Base-by-base conservation (phyloP, 495 filamentous ascomycete genomes). In the Podospora comata region DNA sequence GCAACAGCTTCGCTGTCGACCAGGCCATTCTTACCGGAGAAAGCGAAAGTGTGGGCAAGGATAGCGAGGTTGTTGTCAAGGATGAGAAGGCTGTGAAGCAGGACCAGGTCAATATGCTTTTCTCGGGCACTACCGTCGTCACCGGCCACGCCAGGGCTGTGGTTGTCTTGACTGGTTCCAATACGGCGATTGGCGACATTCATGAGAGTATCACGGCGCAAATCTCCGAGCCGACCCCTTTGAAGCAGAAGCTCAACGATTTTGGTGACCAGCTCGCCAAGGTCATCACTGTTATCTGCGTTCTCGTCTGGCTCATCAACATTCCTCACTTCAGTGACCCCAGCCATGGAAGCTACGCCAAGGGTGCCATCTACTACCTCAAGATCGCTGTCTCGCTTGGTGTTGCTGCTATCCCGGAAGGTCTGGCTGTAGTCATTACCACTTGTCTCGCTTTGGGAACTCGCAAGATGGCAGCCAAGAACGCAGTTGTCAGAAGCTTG, bases 351-450 rank as follows among this genome's bases (percentile, higher is more conserved):
- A 90, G 90, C 74, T 98, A 93, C 93, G 89, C 93, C 62, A 98
- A 97, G 83, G 96, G 96, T 67, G 96, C 96, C 63, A 98, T 99
- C 72, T 99, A 99, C 84, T 99, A 99, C 79, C 86, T 99, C 70
- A 99, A 99, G 86, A 99, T 99, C 78, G 96, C 96, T 34, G 96
- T 99, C 61, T 99, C 96, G 34, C 90, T 99, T 34, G 96, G 96
- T 75, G 96, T 99, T 34, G 96, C 96, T 30, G 96, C 96, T 19
- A 99, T 99, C 75, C 95, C 95, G 0, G 95, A 99, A 82, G 95
- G 95, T 11, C 84, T 99, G 19, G 95, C 95, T 9, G 97, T 98
- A 72, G 98, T 98, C 74, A 95, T 99, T 27, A 98, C 95, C 0
- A 94, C 98, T 23, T 98, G 95, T 0, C 84, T 99, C 58, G 95